Evolutionary conservation across 2,329 filamentous ascomycete species (phyloP), one percentile per base, ranked within the genome.

Genomic region (Sporothrix globosa): DNA sequence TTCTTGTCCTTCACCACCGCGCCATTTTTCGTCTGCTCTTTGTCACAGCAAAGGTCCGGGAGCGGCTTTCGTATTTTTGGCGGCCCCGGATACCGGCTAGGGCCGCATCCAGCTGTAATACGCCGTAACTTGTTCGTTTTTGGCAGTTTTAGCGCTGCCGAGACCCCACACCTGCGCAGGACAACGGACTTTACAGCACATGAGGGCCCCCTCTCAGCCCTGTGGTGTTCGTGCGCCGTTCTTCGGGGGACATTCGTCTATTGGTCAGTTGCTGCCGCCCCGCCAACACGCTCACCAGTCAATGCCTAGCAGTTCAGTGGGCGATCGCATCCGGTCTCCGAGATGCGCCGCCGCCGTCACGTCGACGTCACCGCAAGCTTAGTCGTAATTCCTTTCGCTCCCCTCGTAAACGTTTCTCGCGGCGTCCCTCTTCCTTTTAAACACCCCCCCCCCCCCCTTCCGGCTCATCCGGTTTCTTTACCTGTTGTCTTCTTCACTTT

Each of bases 341-440:
- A 65, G 61, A 65, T 65, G 24, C 24, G 44, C 61, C 61, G 44
- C 61, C 61, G n/a, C 41, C 61, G 58, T 63, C 58, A 63, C 58
- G 46, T 46, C n/a, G 46, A 63, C 58, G 58, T 63, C 58, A 63
- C 58, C 58, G 9, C 27, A 21, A 4, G 58, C 39, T 63, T 63
- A 27, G 44, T 63, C 17, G 27, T 44, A 3, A 9, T 4, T 13
- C 17, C 4, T 58, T n/a, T 19, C 4, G 17, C 17, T 17, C 54
- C 30, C 54, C 17, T 60, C 56, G 56, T 41, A 10, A 9, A 19
- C 2, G 2, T 60, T 21, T 21, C 58, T 44, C 34, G 34, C 41
- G 56, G 19, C 19, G n/a, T 14, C 34, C 10, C n/a, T 60, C 14
- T 41, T 30, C 4, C 4, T 10, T 17, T 44, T 44, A 1, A 3